A percentile compares a stretch with the other conserved stretches of the same genome.
These are phyloP conservation scores for Sugiyamaella qingdaonensis DNA, from an alignment of 805 yeast species.

Conservation along the genomic window DNA sequence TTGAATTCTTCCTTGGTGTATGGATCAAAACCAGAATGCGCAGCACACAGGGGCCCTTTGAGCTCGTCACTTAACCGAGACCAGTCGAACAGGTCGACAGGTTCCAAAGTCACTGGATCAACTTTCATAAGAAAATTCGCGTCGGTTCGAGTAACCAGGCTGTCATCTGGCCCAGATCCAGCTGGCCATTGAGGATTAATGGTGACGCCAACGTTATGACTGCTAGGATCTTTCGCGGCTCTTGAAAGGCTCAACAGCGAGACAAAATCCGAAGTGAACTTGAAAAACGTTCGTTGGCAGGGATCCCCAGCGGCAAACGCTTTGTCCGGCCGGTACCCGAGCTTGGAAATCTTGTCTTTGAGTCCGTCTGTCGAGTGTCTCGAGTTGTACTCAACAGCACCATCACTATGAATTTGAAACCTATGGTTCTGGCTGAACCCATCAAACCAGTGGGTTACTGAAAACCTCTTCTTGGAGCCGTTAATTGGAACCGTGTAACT, in stretches of 20 bases:
- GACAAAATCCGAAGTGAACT: neutral
- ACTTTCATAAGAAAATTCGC: neutral
- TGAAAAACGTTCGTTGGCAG: neutral
- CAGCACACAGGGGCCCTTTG: neutral
- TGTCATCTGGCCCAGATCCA: neutral
- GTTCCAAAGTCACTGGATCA: neutral
- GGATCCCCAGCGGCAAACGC: slow-evolving; percentile 1
- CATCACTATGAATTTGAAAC: neutral
- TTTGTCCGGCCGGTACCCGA: neutral
- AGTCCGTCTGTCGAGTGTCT: neutral
- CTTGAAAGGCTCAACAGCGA: neutral
- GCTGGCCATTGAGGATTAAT: slow-evolving; percentile 1
- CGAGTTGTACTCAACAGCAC: neutral
- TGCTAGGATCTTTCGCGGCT: neutral
- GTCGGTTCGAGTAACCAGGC: neutral
- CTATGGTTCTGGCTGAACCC: slow-evolving; percentile 1
- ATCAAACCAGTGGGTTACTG: slow-evolving; percentile 1
- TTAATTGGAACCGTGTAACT: neutral
- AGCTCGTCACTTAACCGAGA: neutral
- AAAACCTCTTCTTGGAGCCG: neutral
- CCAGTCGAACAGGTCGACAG: neutral
- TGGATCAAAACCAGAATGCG: slow-evolving; percentile 1
- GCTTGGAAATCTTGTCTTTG: neutral
- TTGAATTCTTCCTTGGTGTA: slow-evolving; percentile 1
- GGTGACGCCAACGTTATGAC: neutral